Conservation (phyloP, 169 alveolate genomes). For the Eimeria maxima region DNA sequence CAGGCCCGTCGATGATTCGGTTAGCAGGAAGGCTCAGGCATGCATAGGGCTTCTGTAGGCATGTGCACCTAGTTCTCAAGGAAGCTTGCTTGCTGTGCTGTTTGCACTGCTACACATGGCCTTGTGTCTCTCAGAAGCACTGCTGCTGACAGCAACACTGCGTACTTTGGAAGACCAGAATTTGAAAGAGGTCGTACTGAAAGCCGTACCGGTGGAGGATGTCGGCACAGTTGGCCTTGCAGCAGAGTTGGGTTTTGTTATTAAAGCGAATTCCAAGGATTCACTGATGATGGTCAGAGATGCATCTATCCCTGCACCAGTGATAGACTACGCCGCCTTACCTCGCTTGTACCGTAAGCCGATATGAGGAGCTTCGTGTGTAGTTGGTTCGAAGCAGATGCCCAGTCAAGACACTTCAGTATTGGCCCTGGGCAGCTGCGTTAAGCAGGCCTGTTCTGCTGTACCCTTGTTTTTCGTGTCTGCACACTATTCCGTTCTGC, state of each 20-base stretch:
- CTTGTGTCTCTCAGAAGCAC: slow-evolving; percentile 2
- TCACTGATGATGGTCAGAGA: slow-evolving; percentile 6
- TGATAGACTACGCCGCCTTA: background rate
- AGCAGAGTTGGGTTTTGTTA: slow-evolving; percentile 22
- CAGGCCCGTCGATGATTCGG: background rate
- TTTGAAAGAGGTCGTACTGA: background rate
- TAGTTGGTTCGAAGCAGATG: background rate
- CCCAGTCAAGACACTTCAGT: background rate
- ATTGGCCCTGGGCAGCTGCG: background rate
- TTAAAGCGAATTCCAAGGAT: slow-evolving; percentile 1
- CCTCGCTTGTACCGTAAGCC: slow-evolving; percentile 12
- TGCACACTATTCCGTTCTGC: background rate
- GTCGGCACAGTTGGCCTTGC: slow-evolving; percentile 37
- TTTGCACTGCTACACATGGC: background rate
- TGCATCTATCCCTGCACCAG: background rate
- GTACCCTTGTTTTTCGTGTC: background rate
- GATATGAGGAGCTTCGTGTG: background rate
- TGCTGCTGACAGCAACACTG: background rate
- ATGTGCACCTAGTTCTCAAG: background rate
- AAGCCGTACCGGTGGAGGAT: background rate
- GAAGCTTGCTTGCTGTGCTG: background rate
- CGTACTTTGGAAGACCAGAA: too few relatives aligned
- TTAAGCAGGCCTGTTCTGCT: background rate
- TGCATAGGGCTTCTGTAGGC: background rate
- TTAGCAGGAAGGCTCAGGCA: background rate